Conservation (phyloP, 2,329 filamentous ascomycete genomes). For the Penicillium hesseltinei region DNA sequence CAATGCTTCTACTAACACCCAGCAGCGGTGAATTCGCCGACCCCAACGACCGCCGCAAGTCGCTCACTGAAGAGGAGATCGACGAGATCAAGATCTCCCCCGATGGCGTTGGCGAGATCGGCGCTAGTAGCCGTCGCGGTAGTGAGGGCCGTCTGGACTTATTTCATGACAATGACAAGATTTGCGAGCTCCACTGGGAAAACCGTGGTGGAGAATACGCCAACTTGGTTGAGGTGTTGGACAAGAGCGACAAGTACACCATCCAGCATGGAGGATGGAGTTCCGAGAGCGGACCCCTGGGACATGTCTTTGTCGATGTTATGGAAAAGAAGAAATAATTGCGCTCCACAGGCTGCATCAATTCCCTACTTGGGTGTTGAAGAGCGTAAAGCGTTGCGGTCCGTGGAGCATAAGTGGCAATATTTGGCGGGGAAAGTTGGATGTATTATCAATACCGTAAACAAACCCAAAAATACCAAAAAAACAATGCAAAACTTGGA, state of each 20-base stretch:
- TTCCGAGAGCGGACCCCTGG: slow-evolving; percentile 28
- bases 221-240: slow-evolving; percentile 31
- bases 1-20: slow-evolving; percentile 4
- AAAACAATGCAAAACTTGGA: neutral
- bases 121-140: slow-evolving; percentile 31
- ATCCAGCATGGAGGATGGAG: slow-evolving; percentile 34
- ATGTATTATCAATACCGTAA: neutral
- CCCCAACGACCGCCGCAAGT: slow-evolving; percentile 21
- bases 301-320: slow-evolving; percentile 33
- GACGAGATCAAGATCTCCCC: slow-evolving; percentile 30
- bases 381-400: neutral
- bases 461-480: neutral
- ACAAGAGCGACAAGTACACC: slow-evolving; percentile 26
- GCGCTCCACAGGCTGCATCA: slow-evolving; percentile 2
- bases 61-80: slow-evolving; percentile 31
- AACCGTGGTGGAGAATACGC: slow-evolving; percentile 24
- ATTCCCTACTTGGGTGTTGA: neutral
- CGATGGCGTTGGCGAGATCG: slow-evolving; percentile 32
- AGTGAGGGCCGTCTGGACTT: slow-evolving; percentile 34
- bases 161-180: slow-evolving; percentile 32
- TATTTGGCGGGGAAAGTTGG: neutral
- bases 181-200: slow-evolving; percentile 36
- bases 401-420: neutral
- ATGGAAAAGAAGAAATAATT: slow-evolving; percentile 26
- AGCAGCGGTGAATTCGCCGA: slow-evolving; percentile 30